Percentiles rank a stretch among this genome's conserved stretches.
These are phyloP conservation scores for Ophiostoma pallidulum DNA, from an alignment of 2,329 filamentous ascomycete genomes.

Conservation along the genomic window DNA sequence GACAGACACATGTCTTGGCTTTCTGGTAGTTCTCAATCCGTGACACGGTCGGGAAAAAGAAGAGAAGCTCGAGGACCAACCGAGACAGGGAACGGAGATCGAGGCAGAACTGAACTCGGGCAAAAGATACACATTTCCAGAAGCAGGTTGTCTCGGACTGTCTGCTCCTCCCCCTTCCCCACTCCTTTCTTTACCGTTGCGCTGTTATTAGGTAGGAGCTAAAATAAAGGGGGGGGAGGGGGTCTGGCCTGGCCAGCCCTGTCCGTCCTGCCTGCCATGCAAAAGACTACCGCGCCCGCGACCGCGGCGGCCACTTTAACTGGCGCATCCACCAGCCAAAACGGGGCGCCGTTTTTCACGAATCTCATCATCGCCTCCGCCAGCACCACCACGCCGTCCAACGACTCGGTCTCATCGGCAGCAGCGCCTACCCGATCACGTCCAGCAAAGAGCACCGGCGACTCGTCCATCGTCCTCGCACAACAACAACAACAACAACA, in stretches of 20 bases:
- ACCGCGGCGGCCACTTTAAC: neutral
- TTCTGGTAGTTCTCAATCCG: too few species aligned
- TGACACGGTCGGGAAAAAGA: too few species aligned
- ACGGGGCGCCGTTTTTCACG: slow-evolving; percentile 22
- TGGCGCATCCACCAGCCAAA: slow-evolving; percentile 18
- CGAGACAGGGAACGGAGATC: too few species aligned
- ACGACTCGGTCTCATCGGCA: slow-evolving; percentile 1
- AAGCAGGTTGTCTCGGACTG: neutral
- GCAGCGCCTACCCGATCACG: slow-evolving; percentile 19
- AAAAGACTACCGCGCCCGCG: slow-evolving; percentile 15
- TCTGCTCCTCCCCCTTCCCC: too few species aligned
- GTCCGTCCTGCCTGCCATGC: slow-evolving; percentile 19
- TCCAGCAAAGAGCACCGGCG: slow-evolving; percentile 29
- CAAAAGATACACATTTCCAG: too few species aligned
- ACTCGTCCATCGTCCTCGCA: slow-evolving; percentile 11
- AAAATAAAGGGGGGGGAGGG: neutral
- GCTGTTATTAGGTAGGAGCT: neutral
- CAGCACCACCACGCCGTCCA: slow-evolving; percentile 17
- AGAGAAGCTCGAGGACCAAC: neutral
- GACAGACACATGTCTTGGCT: too few species aligned
- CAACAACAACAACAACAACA: too few species aligned
- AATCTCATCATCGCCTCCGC: slow-evolving; percentile 18
- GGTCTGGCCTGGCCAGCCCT: too few species aligned
- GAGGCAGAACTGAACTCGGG: too few species aligned
- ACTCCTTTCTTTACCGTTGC: too few species aligned